Evolutionary conservation across 441 rosid species (phyloP), one percentile per base, ranked within the genome.

Genomic region (Populus hybrid): DNA sequence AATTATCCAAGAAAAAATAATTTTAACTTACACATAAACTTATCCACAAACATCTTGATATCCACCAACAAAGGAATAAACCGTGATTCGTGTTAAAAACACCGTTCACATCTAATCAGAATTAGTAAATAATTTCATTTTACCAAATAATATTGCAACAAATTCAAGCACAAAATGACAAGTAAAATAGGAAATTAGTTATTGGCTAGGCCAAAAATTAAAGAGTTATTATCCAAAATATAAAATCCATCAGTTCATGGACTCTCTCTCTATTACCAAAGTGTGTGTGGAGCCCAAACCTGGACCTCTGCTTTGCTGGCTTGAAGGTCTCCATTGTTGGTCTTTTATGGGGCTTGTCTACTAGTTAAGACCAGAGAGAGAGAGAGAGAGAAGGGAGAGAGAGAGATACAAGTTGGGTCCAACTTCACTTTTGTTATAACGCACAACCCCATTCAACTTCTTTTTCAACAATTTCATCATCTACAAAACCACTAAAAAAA

Each of bases 221-320:
- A 46, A 4, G 57, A 46, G 6, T 46, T 14, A 14, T 46, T 30
- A 30, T 35, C 38, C 38, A 35, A 35, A 35, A 35, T 35, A 35
- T 35, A 35, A 35, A 35, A 35, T 35, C 70, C 32, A 30, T 30
- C 32, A 30, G 32, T 30, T 30, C 78, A 75, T 83, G 76, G 86
- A 84, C 94, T 77, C 84, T 78, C 72, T 64, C 65, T 57, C n/a
- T 26, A 30, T 75, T 67, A 30, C 77, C 78, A 61, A 24, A 69
- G 83, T 57, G 77, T 50, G 32, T 26, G 92, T 90, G 97, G 95
- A 87, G 90, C 91, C 98, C 93, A 83, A 74, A 80, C 71, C 82
- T 79, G 91, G 93, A 81, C 93, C 93, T 82, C 34, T 84, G 92
- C 93, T 84, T 85, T 85, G 93, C 95, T 90, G 95, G 91, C 97